phyloP scores from a whole-genome alignment of 345 rosid genomes.

The Salix dunnii region DNA sequence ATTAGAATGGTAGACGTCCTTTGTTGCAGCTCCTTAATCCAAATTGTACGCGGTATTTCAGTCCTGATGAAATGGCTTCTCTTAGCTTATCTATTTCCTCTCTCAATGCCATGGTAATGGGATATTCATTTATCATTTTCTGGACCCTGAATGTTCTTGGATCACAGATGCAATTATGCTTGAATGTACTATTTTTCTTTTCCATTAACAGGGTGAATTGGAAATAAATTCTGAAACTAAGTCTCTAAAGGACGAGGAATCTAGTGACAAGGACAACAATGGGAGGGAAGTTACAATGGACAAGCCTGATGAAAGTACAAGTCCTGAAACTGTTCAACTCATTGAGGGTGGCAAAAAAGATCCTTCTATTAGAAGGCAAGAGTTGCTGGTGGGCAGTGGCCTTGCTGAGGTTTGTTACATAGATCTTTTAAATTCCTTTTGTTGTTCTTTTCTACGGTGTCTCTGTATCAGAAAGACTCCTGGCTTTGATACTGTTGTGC shows the following conservation, averaged over 20 bases:
- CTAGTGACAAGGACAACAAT: conserved; percentile 28
- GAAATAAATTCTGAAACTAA: conserved; percentile 39
- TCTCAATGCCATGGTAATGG: conserved; percentile 57
- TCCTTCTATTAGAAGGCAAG: conserved; percentile 66
- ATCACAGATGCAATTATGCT: not conserved
- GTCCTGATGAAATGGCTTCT: conserved; percentile 68
- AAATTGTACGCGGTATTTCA: conserved; percentile 64
- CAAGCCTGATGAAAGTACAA: conserved; percentile 21
- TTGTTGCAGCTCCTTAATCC: conserved; percentile 82
- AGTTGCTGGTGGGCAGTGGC: conserved; percentile 69
- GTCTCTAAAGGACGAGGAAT: conserved; percentile 31
- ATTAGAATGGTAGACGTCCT: conserved; percentile 73
- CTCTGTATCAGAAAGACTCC: not conserved
- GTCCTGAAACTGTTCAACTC: conserved; percentile 26
- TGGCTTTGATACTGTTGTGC: conserved; percentile 1
- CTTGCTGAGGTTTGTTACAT: conserved; percentile 78
- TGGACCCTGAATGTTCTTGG: not conserved
- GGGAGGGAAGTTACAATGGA: conserved; percentile 27
- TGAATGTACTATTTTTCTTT: conserved; percentile 4
- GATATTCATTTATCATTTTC: not conserved
- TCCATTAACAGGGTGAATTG: conserved; percentile 40
- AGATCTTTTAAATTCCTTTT: not conserved
- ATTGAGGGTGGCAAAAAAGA: conserved; percentile 72
- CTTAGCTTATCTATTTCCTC: conserved; percentile 62
- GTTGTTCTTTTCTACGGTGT: not conserved